Evolutionary conservation across 1,284 basidiomycete species (phyloP).

Genomic region (Clitocybe nebularis): DNA sequence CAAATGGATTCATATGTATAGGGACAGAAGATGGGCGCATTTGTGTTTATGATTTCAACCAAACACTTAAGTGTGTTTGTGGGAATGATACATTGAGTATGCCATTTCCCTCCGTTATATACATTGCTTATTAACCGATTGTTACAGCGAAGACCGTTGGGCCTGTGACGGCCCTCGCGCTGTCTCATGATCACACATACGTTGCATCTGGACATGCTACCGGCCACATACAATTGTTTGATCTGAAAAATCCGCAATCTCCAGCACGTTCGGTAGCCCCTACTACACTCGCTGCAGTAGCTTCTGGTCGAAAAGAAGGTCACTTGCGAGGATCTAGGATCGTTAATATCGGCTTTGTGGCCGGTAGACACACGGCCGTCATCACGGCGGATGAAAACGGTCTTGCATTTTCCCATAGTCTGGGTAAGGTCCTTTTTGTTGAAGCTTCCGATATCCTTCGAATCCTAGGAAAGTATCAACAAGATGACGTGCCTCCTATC

Average conservation of each 20-base stretch:
- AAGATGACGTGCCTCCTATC: slow-evolving; percentile 34
- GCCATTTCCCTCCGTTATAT: slow-evolving; percentile 22
- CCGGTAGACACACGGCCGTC: slow-evolving; percentile 89
- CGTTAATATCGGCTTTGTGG: slow-evolving; percentile 86
- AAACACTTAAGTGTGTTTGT: slow-evolving; percentile 77
- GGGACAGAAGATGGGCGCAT: slow-evolving; percentile 81
- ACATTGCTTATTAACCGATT: slow-evolving; percentile 10
- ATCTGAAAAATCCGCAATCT: slow-evolving; percentile 67
- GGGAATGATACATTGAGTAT: slow-evolving; percentile 66
- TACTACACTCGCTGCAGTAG: slow-evolving; percentile 60
- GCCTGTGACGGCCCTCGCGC: slow-evolving; percentile 84
- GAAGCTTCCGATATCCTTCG: slow-evolving; percentile 94
- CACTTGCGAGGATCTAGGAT: slow-evolving; percentile 88
- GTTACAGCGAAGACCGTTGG: slow-evolving; percentile 59
- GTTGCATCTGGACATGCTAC: slow-evolving; percentile 85
- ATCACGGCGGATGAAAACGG: slow-evolving; percentile 91
- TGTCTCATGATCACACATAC: slow-evolving; percentile 94
- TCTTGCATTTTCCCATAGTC: slow-evolving; percentile 91
- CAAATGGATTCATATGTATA: slow-evolving; percentile 87
- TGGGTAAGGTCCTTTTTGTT: slow-evolving; percentile 94
- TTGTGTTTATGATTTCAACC: slow-evolving; percentile 88
- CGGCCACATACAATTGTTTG: slow-evolving; percentile 87
- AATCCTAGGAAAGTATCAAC: slow-evolving; percentile 89
- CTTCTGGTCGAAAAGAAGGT: slow-evolving; percentile 88
- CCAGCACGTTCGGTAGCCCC: slow-evolving; percentile 73